Evolutionary conservation across 768 basidiomycete genomes (phyloP), one percentile per base, ranked within the genome.

Genomic region (Suillus plorans): DNA sequence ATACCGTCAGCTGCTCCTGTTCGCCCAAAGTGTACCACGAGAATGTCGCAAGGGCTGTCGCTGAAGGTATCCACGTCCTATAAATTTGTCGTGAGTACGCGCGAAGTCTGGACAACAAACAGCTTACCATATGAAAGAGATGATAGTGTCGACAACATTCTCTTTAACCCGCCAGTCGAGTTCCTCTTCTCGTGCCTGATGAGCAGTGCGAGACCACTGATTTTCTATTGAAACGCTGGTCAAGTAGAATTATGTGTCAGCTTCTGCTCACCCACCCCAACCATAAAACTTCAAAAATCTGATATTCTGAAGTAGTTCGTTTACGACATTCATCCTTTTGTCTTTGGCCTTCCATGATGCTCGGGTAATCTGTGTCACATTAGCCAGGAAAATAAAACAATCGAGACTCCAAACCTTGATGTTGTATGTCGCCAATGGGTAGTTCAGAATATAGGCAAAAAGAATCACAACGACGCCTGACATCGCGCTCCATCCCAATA

Each of bases 401-500:
- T 44, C n/a, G 62, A 25, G 34, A 63, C 25, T 18, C 75, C 85
- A 64, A 66, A 89, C 89, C 62, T 77, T 81, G 64, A 93, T 79
- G 69, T 87, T 87, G 65, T 87, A 86, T 69, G 84, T 86, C 4
- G 86, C 87, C 58, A 93, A 73, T 13, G 89, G 88, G 63, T 87
- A 88, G 73, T 90, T 91, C 65, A 92, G 69, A 9, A 83, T 75
- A 63, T 86, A 87, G 2, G 86, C 86, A 13, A 89, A 66, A 9
- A 88, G 69, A 37, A 92, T 82, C 14, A 92, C 86, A 9, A 80
- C 80, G 13, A 91, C 87, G 8, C 90, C 91, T 31, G 88, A 85
- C 41, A 92, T 81, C 1, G 90, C 86, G 62, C 88, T 89, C 89
- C 90, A 92, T 6, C 92, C 92, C 34, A 94, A 80, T 44, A 93